A percentile compares a stretch with the other conserved stretches of the same genome.
These are phyloP conservation scores for Eucalyptus sp. DNA, from an alignment of 345 rosid genomes.

Conservation along the genomic window DNA sequence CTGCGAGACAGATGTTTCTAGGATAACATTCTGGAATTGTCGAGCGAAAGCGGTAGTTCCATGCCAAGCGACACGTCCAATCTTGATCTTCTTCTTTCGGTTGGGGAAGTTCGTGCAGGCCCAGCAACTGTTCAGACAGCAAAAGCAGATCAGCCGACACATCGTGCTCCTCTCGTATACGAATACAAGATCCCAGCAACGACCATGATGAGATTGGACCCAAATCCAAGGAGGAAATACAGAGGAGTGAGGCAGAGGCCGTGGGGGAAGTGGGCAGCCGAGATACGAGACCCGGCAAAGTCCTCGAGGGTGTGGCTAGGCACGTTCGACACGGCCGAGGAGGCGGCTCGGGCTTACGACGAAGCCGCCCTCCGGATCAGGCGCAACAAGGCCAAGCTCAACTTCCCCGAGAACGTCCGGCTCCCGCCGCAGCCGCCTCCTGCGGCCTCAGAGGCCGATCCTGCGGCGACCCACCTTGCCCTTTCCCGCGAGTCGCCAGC, in stretches of 20 bases:
- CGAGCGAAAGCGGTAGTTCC: neutral
- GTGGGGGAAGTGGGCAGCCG: conserved; percentile 99
- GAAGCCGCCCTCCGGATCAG: conserved; percentile 76
- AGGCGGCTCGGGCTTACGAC: conserved; percentile 84
- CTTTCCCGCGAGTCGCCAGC: neutral
- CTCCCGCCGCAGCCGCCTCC: conserved; percentile 19
- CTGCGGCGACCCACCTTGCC: conserved; percentile 13
- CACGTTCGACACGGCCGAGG: conserved; percentile 80
- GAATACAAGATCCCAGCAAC: conserved; percentile 19
- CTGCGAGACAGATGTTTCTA: neutral
- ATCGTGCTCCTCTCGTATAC: conserved; percentile 1
- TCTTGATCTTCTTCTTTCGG: neutral
- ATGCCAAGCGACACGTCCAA: neutral
- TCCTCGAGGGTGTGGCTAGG: conserved; percentile 93
- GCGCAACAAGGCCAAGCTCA: conserved; percentile 88
- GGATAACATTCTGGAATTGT: neutral
- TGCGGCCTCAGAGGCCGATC: conserved; percentile 1
- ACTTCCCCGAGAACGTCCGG: conserved; percentile 84
- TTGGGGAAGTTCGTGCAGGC: neutral
- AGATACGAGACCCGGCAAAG: conserved; percentile 78
- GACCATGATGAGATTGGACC: neutral
- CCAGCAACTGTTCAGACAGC: neutral
- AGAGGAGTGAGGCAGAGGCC: conserved; percentile 92
- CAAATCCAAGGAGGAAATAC: conserved; percentile 49
- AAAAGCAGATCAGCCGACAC: neutral